Base-by-base conservation (phyloP, 768 basidiomycete genomes). In the Mycena maculata region DNA sequence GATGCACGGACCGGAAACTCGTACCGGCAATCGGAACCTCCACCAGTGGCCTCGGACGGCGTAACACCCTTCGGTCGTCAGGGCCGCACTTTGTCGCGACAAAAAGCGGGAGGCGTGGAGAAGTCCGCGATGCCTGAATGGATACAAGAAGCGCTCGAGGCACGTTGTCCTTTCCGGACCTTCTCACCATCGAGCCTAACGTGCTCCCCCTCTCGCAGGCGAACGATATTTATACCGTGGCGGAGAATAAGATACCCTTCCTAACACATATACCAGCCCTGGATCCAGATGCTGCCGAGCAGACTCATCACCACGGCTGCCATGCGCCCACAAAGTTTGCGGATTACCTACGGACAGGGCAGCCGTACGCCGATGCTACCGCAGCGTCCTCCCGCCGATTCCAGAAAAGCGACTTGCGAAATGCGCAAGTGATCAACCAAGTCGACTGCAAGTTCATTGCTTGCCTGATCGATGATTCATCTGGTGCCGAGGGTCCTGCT, bases 371-470 rank as follows among this genome's bases (percentile, higher is more conserved):
- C 28, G 63, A 68, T 49, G 56, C 68, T 13, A 61, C 61, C n/a
- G 15, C 65, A 33, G 65, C 39, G 36, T 57, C 67, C 48, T 71
- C 80, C n/a, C 79, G 76, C 62, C 78, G 79, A 20, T 87, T 92
- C 70, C 76, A 76, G 36, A 86, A 85, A 68, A 78, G 81, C 28
- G 87, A 90, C 65, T 83, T 99, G 39, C 74, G 71, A 22, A 73
- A 77, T 28, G 91, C 91, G 27, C 75, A 75, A 56, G 84, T 95
- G 53, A 84, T 99, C 54, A 87, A 86, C 63, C 98, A 99, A 75
- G 88, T 99, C 48, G 98, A 99, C 77, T 78, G 82, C 67, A 99
- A 98, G 79, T 99, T 96, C 76, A 87, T 99, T 69, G 92, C 90
- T 30, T 96, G 95, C 76, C 76, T 87, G 27, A 77, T 92, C 62